These are phyloP conservation scores for Ormosia emarginata DNA, from an alignment of 306 rosid species.

Conservation along the genomic window DNA sequence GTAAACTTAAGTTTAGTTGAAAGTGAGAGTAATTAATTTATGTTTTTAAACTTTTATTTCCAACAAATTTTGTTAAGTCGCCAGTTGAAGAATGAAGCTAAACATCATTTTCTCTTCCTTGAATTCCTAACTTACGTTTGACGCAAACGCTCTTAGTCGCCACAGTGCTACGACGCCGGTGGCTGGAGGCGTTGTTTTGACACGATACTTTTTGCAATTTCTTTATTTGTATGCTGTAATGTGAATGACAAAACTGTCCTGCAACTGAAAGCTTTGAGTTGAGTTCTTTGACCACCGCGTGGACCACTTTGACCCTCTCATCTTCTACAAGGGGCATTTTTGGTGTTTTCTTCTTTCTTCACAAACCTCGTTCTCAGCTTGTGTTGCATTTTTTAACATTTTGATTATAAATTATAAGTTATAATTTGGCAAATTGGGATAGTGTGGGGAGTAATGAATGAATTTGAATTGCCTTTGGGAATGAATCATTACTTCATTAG, in stretches of 20 bases:
- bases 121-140: too few relatives aligned
- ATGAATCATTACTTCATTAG: not conserved
- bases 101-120: too few relatives aligned
- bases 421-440: not conserved
- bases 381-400: not conserved
- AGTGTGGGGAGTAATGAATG: not conserved
- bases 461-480: not conserved
- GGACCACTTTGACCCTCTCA: constrained; percentile 49
- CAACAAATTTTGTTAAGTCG: too few relatives aligned
- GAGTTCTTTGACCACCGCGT: constrained; percentile 44
- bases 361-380: not conserved
- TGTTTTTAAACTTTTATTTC: too few relatives aligned
- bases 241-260: constrained; percentile 41
- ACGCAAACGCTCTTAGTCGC: too few relatives aligned
- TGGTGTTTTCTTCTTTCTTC: constrained; percentile 12
- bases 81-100: too few relatives aligned
- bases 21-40: too few relatives aligned
- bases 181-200: constrained; percentile 31
- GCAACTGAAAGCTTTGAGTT: not conserved
- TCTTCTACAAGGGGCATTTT: constrained; percentile 18
- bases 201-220: constrained; percentile 20
- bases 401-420: not conserved
- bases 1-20: too few relatives aligned
- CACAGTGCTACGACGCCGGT: constrained; percentile 13
- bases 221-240: not conserved